These are phyloP conservation scores for Talaromyces sp. DNA, from an alignment of 2,329 filamentous ascomycete genomes.

Conservation along the genomic window DNA sequence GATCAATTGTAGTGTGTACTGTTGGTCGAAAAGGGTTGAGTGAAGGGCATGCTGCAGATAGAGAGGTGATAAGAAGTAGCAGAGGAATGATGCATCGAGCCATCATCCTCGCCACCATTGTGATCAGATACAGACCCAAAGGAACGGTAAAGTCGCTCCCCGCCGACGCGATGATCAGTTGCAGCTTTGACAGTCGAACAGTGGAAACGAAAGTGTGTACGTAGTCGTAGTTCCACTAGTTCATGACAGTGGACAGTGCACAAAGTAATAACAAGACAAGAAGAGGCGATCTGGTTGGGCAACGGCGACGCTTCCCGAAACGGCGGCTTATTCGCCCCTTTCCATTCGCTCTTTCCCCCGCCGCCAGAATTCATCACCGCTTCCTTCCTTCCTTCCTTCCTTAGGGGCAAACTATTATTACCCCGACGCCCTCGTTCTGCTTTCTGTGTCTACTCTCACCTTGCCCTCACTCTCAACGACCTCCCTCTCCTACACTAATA, in stretches of 20 bases:
- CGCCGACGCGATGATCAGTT: neutral
- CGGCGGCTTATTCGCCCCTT: conserved; percentile 6
- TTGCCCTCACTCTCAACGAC: neutral
- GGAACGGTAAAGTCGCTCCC: neutral
- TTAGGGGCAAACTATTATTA: neutral
- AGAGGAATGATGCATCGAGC: neutral
- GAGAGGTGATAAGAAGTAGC: neutral
- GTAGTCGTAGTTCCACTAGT: too few relatives aligned
- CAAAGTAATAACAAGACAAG: too few relatives aligned
- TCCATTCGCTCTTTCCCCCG: conserved; percentile 1
- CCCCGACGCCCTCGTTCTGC: neutral
- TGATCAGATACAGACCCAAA: neutral
- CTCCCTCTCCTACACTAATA: neutral
- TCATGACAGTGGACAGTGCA: neutral
- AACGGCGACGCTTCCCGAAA: conserved; percentile 9
- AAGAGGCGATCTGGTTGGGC: neutral
- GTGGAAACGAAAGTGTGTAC: neutral
- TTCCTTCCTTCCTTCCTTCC: conserved; percentile 1
- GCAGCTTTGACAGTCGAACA: neutral
- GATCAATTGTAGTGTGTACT: neutral
- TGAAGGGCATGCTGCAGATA: neutral
- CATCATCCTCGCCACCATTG: neutral
- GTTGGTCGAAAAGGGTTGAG: neutral
- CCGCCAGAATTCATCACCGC: neutral
- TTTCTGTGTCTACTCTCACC: neutral